A percentile compares a stretch with the other conserved stretches of the same genome.
Conservation (phyloP, 1,284 basidiomycete genomes). For the Stygiomarasmius scandens region DNA sequence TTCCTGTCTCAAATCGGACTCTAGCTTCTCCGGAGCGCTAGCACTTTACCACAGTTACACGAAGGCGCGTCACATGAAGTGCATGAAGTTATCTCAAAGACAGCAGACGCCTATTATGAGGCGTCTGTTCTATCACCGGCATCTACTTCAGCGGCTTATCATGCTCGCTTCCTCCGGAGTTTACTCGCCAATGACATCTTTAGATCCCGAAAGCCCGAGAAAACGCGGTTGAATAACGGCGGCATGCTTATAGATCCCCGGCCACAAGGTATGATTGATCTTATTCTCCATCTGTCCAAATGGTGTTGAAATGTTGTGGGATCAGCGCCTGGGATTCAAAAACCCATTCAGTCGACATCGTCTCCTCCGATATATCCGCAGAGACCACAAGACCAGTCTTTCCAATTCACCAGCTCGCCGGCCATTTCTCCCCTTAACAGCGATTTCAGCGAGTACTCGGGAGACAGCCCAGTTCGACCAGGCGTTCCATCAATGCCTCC, state of each 20-base stretch:
- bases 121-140: constrained; percentile 64
- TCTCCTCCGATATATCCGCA: constrained; percentile 6
- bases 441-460: not conserved
- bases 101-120: constrained; percentile 75
- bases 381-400: not conserved
- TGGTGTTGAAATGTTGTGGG: constrained; percentile 11
- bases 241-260: constrained; percentile 51
- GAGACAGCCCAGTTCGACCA: not conserved
- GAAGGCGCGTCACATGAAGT: constrained; percentile 63
- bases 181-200: constrained; percentile 67
- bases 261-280: constrained; percentile 46
- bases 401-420: not conserved
- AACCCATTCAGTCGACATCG: constrained; percentile 7
- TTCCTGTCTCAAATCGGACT: constrained; percentile 12
- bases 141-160: constrained; percentile 64
- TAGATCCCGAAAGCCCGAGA: constrained; percentile 48
- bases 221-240: constrained; percentile 37
- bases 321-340: constrained; percentile 9
- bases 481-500: constrained; percentile 1
- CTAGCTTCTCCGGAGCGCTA: constrained; percentile 68
- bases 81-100: constrained; percentile 61
- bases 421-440: not conserved
- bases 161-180: constrained; percentile 74
- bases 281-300: constrained; percentile 7
- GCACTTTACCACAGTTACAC: constrained; percentile 53